These are phyloP conservation scores for Fusarium agapanthi DNA, from an alignment of 2,329 filamentous ascomycete species.

Conservation along the genomic window DNA sequence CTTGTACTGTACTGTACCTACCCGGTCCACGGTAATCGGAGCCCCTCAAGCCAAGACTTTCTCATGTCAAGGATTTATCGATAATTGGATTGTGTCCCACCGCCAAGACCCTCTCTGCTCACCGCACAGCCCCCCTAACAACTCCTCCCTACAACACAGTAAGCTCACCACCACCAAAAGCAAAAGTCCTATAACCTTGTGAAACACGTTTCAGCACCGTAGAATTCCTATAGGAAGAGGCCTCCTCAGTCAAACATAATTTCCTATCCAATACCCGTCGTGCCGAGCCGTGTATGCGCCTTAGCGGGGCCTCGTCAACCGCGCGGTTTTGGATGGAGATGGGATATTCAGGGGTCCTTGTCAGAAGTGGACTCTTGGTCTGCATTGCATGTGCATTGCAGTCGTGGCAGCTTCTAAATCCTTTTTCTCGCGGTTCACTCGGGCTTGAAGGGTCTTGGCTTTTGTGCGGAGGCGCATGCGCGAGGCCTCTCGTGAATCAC, in stretches of 20 bases:
- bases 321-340: not conserved
- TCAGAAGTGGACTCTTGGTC: conserved; percentile 7
- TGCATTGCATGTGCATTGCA: conserved; percentile 15
- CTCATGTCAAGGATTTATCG: not conserved
- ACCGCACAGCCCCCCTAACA: conserved; percentile 1
- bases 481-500: conserved; percentile 27
- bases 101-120: conserved; percentile 14
- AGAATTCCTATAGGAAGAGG: not conserved
- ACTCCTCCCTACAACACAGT: not conserved
- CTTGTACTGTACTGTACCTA: not conserved
- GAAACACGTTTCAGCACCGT: not conserved
- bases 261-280: not conserved
- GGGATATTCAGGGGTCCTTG: conserved; percentile 2
- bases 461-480: conserved; percentile 6
- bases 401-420: conserved; percentile 32
- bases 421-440: conserved; percentile 20
- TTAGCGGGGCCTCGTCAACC: conserved; percentile 3
- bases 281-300: conserved; percentile 17
- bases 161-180: not conserved
- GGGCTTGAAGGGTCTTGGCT: conserved; percentile 29
- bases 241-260: not conserved
- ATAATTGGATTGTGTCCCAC: conserved; percentile 1
- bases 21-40: conserved; percentile 1
- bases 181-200: not conserved
- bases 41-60: conserved; percentile 11